Evolutionary conservation across 441 rosid species (phyloP), one percentile per base, ranked within the genome.

Genomic region (Erodium trifolium): DNA sequence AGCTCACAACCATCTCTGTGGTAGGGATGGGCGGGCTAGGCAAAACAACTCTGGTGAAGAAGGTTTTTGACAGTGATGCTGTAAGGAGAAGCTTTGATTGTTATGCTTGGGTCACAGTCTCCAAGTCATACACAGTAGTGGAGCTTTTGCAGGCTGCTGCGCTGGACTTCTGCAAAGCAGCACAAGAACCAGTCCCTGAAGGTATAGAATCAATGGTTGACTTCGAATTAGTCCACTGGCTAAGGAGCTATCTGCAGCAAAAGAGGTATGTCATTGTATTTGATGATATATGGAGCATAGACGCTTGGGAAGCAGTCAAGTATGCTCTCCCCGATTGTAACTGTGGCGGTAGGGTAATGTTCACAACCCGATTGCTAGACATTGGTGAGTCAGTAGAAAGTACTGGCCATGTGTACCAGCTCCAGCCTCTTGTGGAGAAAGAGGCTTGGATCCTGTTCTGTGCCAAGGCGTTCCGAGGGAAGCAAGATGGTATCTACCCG

Each of bases 381-480:
- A 51, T 78, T 43, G 80, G 77, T 9, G 41, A 71, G 12, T 41
- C 78, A 67, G 68, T 43, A 2, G 81, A 76, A 62, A 67, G 68
- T 19, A 64, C 34, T 41, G 74, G 76, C 29, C 65, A 55, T 34
- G 77, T 78, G 7, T 74, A 76, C n/a, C 27, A 70, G 37, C 29
- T 78, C 70, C 18, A 67, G 67, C 81, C 82, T 1, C 68, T 79
- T 65, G 65, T 77, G n/a, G 14, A 10, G 1, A 68, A 70, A 45
- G 73, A 63, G 65, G 72, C 85, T 2, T 75, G 77, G 83, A 78
- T 70, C 31, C 77, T 77, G 1, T 81, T 81, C 37, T 72, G 81
- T 62, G 73, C 67, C 13, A 66, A 37, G 29, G 63, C 63, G 1
- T 23, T 59, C 8, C 63, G 63, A 8, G 31, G 31, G 34, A 23